A percentile compares a stretch with the other conserved stretches of the same genome.
Conservation (phyloP, 2,329 filamentous ascomycete species). For the Calonectria leucothoes region DNA sequence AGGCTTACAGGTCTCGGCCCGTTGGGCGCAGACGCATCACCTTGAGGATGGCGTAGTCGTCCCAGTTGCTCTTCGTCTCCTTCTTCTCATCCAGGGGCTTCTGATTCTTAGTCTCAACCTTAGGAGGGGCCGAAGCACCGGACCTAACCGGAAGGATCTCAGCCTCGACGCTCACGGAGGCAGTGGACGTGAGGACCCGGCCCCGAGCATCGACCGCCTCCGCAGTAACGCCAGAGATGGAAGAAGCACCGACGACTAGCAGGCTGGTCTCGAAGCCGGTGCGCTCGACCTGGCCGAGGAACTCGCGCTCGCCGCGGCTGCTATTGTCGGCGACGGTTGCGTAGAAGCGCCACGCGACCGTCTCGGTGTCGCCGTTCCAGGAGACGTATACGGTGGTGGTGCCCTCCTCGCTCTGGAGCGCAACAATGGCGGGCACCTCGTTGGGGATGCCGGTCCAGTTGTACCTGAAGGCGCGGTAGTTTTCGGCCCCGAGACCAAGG, state of each 20-base stretch:
- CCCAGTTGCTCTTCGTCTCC: slow-evolving; percentile 9
- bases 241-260: too few species aligned
- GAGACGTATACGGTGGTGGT: not conserved
- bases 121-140: not conserved
- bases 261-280: slow-evolving; percentile 58
- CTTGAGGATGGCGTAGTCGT: slow-evolving; percentile 16
- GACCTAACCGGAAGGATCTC: slow-evolving; percentile 30
- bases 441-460: slow-evolving; percentile 62
- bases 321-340: slow-evolving; percentile 48
- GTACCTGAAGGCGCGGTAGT: slow-evolving; percentile 65
- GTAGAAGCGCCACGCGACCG: slow-evolving; percentile 61
- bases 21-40: slow-evolving; percentile 15
- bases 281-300: slow-evolving; percentile 52
- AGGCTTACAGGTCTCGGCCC: not conserved
- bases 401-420: not conserved
- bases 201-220: slow-evolving; percentile 40
- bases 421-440: slow-evolving; percentile 4
- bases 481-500: slow-evolving; percentile 54
- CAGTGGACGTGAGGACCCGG: slow-evolving; percentile 33
- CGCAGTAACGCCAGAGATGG: slow-evolving; percentile 33
- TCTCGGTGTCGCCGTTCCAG: slow-evolving; percentile 59
- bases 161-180: slow-evolving; percentile 34
- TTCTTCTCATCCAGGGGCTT: slow-evolving; percentile 9
- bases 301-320: slow-evolving; percentile 47
- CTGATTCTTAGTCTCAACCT: slow-evolving; percentile 9